A percentile compares a stretch with the other conserved stretches of the same genome.
phyloP scores from a whole-genome alignment of 2,329 filamentous ascomycete genomes.

The Fusarium sp. region DNA sequence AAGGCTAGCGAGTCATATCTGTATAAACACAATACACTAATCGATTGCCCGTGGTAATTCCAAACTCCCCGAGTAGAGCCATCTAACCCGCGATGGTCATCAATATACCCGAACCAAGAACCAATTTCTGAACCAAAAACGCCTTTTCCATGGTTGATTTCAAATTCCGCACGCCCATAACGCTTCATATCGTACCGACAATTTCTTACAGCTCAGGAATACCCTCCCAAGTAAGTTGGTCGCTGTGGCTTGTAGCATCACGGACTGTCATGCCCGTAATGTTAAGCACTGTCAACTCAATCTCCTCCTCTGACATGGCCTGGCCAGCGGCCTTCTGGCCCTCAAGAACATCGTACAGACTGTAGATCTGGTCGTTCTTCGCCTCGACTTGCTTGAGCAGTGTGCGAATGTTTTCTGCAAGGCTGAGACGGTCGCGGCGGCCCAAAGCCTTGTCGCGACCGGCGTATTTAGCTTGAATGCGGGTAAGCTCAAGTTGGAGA shows the following conservation, averaged over 20 bases:
- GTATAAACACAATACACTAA: slow-evolving; percentile 37
- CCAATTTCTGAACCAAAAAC: slow-evolving; percentile 38
- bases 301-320: slow-evolving; percentile 70
- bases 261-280: slow-evolving; percentile 61
- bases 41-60: slow-evolving; percentile 20
- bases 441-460: slow-evolving; percentile 73
- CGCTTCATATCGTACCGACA: slow-evolving; percentile 17
- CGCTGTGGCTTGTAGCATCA: slow-evolving; percentile 53
- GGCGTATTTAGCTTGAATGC: slow-evolving; percentile 71
- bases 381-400: slow-evolving; percentile 73
- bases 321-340: slow-evolving; percentile 76
- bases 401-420: slow-evolving; percentile 70
- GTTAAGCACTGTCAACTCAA: slow-evolving; percentile 72
- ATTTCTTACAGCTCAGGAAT: slow-evolving; percentile 47
- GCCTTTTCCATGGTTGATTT: slow-evolving; percentile 37
- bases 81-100: slow-evolving; percentile 34
- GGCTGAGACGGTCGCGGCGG: slow-evolving; percentile 69
- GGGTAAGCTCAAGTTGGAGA: slow-evolving; percentile 75
- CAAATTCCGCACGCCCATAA: slow-evolving; percentile 29
- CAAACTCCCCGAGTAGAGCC: slow-evolving; percentile 43
- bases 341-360: slow-evolving; percentile 84
- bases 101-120: slow-evolving; percentile 21
- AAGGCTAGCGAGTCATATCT: slow-evolving; percentile 37
- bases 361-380: slow-evolving; percentile 84
- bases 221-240: slow-evolving; percentile 57